These are phyloP conservation scores for Oldenlandia corymbosa DNA, from an alignment of 257 asterid species.

Conservation along the genomic window DNA sequence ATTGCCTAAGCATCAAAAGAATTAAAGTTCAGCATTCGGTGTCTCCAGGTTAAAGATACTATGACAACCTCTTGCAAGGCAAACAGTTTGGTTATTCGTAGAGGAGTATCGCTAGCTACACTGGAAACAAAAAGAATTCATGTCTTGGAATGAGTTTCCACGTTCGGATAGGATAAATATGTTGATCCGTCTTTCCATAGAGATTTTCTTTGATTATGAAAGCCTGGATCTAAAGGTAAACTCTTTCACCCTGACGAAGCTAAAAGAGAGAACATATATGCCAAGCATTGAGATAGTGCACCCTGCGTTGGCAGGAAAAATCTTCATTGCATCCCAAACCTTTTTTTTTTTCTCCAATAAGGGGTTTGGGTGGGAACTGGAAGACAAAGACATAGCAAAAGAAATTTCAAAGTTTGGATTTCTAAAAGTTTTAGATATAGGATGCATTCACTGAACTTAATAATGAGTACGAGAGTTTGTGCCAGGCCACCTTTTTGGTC, in stretches of 20 bases:
- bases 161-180: too few relatives aligned
- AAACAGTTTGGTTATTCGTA: not conserved
- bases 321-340: not conserved
- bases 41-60: constrained; percentile 1
- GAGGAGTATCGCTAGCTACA: too few relatives aligned
- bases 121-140: too few relatives aligned
- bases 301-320: not conserved
- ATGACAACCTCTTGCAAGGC: not conserved
- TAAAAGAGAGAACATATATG: not conserved
- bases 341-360: too few relatives aligned
- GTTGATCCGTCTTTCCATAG: too few relatives aligned
- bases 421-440: too few relatives aligned
- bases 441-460: not conserved
- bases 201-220: not conserved
- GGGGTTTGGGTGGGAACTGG: too few relatives aligned
- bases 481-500: too few relatives aligned
- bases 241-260: not conserved
- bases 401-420: not conserved
- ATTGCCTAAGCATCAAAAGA: too few relatives aligned
- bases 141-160: too few relatives aligned
- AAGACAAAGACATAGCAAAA: too few relatives aligned
- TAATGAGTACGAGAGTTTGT: not conserved
- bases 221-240: not conserved
- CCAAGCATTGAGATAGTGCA: not conserved
- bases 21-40: not conserved